Evolutionary conservation across 805 yeast genomes (phyloP).

Genomic region (Candida methanosorbosa): DNA sequence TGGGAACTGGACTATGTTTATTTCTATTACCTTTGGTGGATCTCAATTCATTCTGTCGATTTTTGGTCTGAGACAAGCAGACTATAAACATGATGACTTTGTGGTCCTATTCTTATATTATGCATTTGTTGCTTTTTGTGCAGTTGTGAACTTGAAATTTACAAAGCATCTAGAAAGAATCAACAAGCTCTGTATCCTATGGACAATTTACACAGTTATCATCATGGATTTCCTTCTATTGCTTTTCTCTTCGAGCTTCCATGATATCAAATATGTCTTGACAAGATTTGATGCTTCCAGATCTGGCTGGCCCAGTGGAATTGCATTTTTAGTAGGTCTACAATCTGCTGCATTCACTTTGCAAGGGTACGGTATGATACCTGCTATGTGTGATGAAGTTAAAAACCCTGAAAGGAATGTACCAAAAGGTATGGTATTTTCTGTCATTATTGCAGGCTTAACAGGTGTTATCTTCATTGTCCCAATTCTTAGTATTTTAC

Average conservation of each 20-base stretch:
- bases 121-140: conserved; percentile 47
- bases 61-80: conserved; percentile 50
- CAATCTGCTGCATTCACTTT: conserved; percentile 73
- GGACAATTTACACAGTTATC: conserved; percentile 67
- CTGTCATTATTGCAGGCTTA: conserved; percentile 56
- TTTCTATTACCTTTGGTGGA: conserved; percentile 68
- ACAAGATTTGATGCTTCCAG: conserved; percentile 62
- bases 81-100: conserved; percentile 48
- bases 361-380: conserved; percentile 77
- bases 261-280: conserved; percentile 49
- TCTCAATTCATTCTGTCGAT: conserved; percentile 64
- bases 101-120: conserved; percentile 51
- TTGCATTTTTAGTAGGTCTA: conserved; percentile 71
- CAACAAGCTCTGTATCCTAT: conserved; percentile 60
- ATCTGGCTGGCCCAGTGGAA: conserved; percentile 66
- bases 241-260: conserved; percentile 48
- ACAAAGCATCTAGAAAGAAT: conserved; percentile 53
- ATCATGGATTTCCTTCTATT: conserved; percentile 57
- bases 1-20: conserved; percentile 74
- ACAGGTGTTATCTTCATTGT: conserved; percentile 66
- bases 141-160: conserved; percentile 53
- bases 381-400: conserved; percentile 79
- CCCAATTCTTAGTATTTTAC: conserved; percentile 64
- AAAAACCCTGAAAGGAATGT: conserved; percentile 64
- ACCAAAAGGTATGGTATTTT: conserved; percentile 62